Conservation (phyloP, 2,329 filamentous ascomycete genomes). For the Penicillium sp. region DNA sequence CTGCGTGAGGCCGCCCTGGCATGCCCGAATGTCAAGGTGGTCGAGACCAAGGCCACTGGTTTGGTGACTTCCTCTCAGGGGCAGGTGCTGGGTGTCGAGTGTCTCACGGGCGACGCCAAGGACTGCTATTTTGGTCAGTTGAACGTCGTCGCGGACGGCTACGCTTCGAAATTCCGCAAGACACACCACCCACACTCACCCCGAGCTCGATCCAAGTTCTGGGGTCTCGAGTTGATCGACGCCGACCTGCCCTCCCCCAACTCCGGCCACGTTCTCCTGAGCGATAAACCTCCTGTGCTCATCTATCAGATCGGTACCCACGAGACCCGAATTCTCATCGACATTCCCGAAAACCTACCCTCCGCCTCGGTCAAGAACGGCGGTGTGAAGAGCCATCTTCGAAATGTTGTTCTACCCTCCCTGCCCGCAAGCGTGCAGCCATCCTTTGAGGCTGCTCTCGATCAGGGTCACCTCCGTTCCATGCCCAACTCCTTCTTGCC, state of each 20-base stretch:
- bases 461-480: slow-evolving; percentile 69
- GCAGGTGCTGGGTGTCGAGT: slow-evolving; percentile 77
- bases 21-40: slow-evolving; percentile 77
- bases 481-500: slow-evolving; percentile 98
- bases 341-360: slow-evolving; percentile 72
- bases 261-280: slow-evolving; percentile 84
- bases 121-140: slow-evolving; percentile 85
- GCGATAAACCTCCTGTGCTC: slow-evolving; percentile 69
- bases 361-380: slow-evolving; percentile 67
- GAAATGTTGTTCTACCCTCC: slow-evolving; percentile 69
- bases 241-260: slow-evolving; percentile 67
- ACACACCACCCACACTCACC: slow-evolving; percentile 63
- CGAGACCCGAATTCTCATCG: slow-evolving; percentile 85
- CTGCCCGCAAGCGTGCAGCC: slow-evolving; percentile 68
- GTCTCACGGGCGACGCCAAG: slow-evolving; percentile 55
- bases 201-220: slow-evolving; percentile 78
- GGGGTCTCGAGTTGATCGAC: slow-evolving; percentile 86
- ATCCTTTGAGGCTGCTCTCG: slow-evolving; percentile 68
- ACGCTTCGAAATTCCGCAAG: slow-evolving; percentile 85
- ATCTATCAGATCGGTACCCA: slow-evolving; percentile 95
- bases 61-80: slow-evolving; percentile 62
- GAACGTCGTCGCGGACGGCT: slow-evolving; percentile 88
- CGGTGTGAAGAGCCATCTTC: slow-evolving; percentile 78
- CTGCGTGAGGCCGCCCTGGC: slow-evolving; percentile 67
- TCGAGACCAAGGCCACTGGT: slow-evolving; percentile 80